A percentile compares a stretch with the other conserved stretches of the same genome.
These are phyloP conservation scores for Pyrus hybrid DNA, from an alignment of 331 rosid species.

Conservation along the genomic window DNA sequence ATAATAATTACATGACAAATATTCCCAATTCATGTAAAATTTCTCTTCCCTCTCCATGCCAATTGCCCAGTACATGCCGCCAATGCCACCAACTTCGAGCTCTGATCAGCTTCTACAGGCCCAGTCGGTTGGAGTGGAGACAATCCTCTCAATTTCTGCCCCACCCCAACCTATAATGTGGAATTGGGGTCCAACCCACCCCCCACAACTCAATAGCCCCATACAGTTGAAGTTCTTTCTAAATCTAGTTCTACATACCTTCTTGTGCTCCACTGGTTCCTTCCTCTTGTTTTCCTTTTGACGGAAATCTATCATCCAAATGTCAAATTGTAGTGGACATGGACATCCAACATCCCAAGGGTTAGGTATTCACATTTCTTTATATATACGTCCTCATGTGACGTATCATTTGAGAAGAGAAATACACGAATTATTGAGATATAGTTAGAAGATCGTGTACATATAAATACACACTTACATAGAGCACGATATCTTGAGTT, in stretches of 20 bases:
- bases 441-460: no score
- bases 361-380: neutral
- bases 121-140: constrained; percentile 44
- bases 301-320: neutral
- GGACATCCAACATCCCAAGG: neutral
- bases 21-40: no score
- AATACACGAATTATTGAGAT: no score
- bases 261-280: neutral
- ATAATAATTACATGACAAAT: no score
- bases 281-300: neutral
- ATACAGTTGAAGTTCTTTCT: neutral
- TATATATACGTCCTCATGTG: no score
- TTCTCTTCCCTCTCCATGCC: neutral
- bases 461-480: neutral
- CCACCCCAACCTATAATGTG: constrained; percentile 2
- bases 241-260: neutral
- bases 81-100: constrained; percentile 40
- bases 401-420: no score
- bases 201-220: neutral
- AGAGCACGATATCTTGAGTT: neutral
- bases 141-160: constrained; percentile 1
- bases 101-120: constrained; percentile 2
- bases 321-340: neutral
- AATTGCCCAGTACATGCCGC: neutral
- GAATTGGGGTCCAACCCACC: constrained; percentile 6